Evolutionary conservation across 306 rosid species (phyloP), one percentile per base, ranked within the genome.

Genomic region (Medicago lupulina): DNA sequence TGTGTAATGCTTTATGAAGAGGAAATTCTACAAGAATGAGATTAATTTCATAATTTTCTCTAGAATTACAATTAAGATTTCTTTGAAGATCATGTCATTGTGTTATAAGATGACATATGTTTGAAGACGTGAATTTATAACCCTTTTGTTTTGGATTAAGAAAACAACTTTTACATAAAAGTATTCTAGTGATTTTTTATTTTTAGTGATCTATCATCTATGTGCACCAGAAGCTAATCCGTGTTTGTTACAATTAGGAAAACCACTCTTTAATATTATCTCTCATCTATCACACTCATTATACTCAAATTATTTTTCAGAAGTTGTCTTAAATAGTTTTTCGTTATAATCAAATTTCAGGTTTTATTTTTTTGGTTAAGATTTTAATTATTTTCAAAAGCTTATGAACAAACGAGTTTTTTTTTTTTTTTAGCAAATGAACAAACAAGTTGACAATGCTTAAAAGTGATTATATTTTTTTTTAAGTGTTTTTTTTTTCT

Each of bases 101-200:
- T 61, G 12, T 49, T 79, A 21, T 80, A 6, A 54, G 50, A 21
- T 6, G 36, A 40, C 53, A 23, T 55, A 57, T 65, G 74, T 57
- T 67, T 67, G 55, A 74, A 73, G 44, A 41, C 69, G 18, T 73
- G 49, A 34, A 53, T 17, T 58, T 38, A 59, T 28, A 9, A 23
- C 64, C 39, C n/a, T 8, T 21, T 23, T 23, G 38, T 25, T 58
- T 58, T 21, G 16, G 64, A 5, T 5, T 12, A 12, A 13, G 13
- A 59, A 59, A 59, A 59, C 6, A 9, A 59, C 65, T 59, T 59
- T 12, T 59, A 59, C 40, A 59, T 14, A 14, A 60, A 60, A 60
- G 40, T 28, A 15, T 10, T 57, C 63, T 21, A 57, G 34, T 21
- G 63, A 23, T 57, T 19, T 10, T 25, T 6, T 14, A 21, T 60